Evolutionary conservation across 2,329 filamentous ascomycete species (phyloP).

Genomic region (Aspergillus felis): DNA sequence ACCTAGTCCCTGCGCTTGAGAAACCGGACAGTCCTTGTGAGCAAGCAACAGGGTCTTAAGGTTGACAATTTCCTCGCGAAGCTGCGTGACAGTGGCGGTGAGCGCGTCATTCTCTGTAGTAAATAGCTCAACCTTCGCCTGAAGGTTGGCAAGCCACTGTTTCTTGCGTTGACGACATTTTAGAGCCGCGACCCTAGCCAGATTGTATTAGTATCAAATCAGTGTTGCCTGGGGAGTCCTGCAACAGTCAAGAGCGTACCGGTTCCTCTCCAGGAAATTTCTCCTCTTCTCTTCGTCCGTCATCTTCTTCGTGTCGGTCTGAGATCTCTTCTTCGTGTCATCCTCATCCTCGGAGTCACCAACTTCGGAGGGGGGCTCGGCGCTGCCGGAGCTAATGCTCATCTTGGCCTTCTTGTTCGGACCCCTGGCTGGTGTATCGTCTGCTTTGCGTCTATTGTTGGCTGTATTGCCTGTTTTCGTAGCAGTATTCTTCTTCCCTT

Average conservation of each 20-base stretch:
- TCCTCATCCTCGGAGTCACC: slow-evolving; percentile 53
- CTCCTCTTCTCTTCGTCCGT: slow-evolving; percentile 98
- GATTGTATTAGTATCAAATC: slow-evolving; percentile 22
- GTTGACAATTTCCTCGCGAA: slow-evolving; percentile 90
- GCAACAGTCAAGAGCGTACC: slow-evolving; percentile 54
- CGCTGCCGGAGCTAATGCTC: slow-evolving; percentile 42
- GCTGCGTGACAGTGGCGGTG: slow-evolving; percentile 73
- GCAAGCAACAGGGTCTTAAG: slow-evolving; percentile 88
- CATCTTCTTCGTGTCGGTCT: slow-evolving; percentile 70
- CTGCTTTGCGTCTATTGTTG: slow-evolving; percentile 74
- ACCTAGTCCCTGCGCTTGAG: slow-evolving; percentile 72
- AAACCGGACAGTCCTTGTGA: slow-evolving; percentile 94
- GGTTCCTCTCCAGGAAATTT: slow-evolving; percentile 94
- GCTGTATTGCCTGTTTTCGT: slow-evolving; percentile 45
- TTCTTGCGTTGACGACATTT: slow-evolving; percentile 99
- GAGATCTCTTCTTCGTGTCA: slow-evolving; percentile 48
- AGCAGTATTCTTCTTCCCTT: slow-evolving; percentile 63
- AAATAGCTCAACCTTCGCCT: slow-evolving; percentile 90
- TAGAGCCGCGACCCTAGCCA: slow-evolving; percentile 76
- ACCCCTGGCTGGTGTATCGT: slow-evolving; percentile 64
- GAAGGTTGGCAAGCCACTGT: slow-evolving; percentile 94
- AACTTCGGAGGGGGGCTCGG: slow-evolving; percentile 40
- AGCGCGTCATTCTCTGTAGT: slow-evolving; percentile 87
- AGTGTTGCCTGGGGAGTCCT: background rate
- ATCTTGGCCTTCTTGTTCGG: slow-evolving; percentile 71